Conservation (phyloP, 2,329 filamentous ascomycete genomes). For the Penicillium sp. region DNA sequence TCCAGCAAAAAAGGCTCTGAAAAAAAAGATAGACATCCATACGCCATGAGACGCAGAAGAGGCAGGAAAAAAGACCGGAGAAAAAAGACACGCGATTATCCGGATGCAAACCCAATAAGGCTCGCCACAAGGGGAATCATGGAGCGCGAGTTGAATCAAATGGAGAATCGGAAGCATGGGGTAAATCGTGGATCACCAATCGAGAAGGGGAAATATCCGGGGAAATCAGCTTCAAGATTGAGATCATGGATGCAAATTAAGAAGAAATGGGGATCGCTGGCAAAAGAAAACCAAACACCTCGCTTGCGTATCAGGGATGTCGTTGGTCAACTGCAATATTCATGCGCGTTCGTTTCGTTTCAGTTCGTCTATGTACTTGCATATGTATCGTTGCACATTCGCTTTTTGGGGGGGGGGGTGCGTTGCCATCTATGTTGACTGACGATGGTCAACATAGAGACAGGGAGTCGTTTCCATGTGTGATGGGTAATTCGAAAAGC, state of each 20-base stretch:
- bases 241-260: conserved; percentile 12
- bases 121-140: conserved; percentile 14
- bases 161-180: conserved; percentile 3
- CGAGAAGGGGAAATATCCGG: not conserved
- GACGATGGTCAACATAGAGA: conserved; percentile 3
- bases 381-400: conserved; percentile 28
- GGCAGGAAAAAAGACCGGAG: conserved; percentile 6
- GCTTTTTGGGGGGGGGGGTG: conserved; percentile 15
- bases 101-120: conserved; percentile 16
- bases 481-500: conserved; percentile 21
- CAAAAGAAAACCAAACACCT: conserved; percentile 28
- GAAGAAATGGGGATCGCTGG: conserved; percentile 15
- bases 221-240: conserved; percentile 11
- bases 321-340: conserved; percentile 24
- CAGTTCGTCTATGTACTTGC: conserved; percentile 29
- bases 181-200: conserved; percentile 4
- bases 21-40: conserved; percentile 16
- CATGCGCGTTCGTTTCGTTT: conserved; percentile 29
- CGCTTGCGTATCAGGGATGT: conserved; percentile 25
- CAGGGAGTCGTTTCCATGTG: conserved; percentile 11
- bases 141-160: conserved; percentile 13
- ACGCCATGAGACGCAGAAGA: conserved; percentile 13
- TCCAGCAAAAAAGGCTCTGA: conserved; percentile 2
- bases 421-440: conserved; percentile 6
- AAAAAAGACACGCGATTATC: conserved; percentile 9